Evolutionary conservation across 208 protist species (phyloP).

Genomic region (Crithidia bombi): DNA sequence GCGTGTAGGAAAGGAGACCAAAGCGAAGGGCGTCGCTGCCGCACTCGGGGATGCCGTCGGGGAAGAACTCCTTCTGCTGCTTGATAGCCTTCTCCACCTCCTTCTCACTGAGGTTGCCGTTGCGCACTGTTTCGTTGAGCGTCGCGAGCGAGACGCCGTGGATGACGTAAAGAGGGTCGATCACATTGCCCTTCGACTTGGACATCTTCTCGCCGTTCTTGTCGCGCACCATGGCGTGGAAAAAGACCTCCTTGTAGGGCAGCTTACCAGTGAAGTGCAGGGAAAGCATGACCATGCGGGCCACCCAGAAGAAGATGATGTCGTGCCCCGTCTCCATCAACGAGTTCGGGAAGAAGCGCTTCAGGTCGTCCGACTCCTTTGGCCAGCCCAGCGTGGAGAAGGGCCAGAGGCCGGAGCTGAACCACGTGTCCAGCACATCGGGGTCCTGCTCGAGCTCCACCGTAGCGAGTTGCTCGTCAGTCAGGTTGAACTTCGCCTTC

Average conservation of each 20-base stretch:
- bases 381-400: conserved; percentile 98
- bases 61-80: conserved; percentile 94
- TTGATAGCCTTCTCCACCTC: conserved; percentile 93
- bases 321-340: conserved; percentile 99
- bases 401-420: conserved; percentile 99
- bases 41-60: conserved; percentile 97
- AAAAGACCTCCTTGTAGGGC: conserved; percentile 97
- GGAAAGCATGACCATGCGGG: conserved; percentile 99
- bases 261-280: conserved; percentile 95
- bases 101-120: conserved; percentile 94
- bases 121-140: conserved; percentile 93
- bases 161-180: conserved; percentile 99
- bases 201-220: conserved; percentile 99
- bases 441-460: conserved; percentile 95
- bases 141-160: conserved; percentile 95
- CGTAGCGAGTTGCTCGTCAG: conserved; percentile 56
- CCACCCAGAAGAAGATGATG: conserved; percentile 99
- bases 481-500: conserved; percentile 80
- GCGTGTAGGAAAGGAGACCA: conserved; percentile 97
- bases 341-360: conserved; percentile 96
- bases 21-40: conserved; percentile 99
- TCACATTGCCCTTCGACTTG: conserved; percentile 99
- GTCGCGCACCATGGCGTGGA: conserved; percentile 99
- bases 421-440: conserved; percentile 99
- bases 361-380: conserved; percentile 88